phyloP scores from a whole-genome alignment of 1,284 basidiomycete genomes.

The Butyriboletus appendiculatus region DNA sequence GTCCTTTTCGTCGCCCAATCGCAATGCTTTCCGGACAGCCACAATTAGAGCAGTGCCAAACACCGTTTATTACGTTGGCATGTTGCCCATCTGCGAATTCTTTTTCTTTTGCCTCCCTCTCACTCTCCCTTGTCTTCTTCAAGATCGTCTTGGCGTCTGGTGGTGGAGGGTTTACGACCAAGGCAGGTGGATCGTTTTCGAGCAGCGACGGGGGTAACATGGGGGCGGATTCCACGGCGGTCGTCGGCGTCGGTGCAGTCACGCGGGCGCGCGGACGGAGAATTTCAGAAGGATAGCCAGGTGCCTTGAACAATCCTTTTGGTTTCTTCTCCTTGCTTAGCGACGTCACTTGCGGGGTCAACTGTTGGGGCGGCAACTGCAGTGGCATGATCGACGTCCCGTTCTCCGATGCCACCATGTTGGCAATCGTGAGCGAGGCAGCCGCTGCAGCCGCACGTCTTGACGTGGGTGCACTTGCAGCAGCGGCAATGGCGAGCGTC shows the following conservation, averaged over 20 bases:
- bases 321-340: slow-evolving; percentile 64
- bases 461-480: slow-evolving; percentile 65
- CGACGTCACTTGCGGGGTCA: slow-evolving; percentile 36
- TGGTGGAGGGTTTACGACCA: slow-evolving; percentile 35
- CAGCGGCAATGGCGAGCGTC: slow-evolving; percentile 60
- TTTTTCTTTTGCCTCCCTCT: slow-evolving; percentile 77
- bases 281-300: slow-evolving; percentile 54
- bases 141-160: slow-evolving; percentile 50
- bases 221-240: slow-evolving; percentile 59
- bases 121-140: slow-evolving; percentile 69
- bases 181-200: slow-evolving; percentile 56
- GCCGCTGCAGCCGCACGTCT: slow-evolving; percentile 84
- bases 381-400: slow-evolving; percentile 58
- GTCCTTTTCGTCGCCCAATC: slow-evolving; percentile 83
- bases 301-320: slow-evolving; percentile 73
- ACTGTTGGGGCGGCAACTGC: slow-evolving; percentile 47
- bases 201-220: slow-evolving; percentile 50
- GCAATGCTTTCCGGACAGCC: slow-evolving; percentile 87
- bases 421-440: slow-evolving; percentile 77
- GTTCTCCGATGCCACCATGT: slow-evolving; percentile 83
- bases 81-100: slow-evolving; percentile 83
- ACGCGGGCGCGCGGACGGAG: slow-evolving; percentile 60
- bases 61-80: slow-evolving; percentile 76
- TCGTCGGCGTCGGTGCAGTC: slow-evolving; percentile 58
- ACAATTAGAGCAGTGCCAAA: slow-evolving; percentile 93